Evolutionary conservation across 2,329 filamentous ascomycete genomes (phyloP), one percentile per base, ranked within the genome.

Genomic region (Phoma herbarum): DNA sequence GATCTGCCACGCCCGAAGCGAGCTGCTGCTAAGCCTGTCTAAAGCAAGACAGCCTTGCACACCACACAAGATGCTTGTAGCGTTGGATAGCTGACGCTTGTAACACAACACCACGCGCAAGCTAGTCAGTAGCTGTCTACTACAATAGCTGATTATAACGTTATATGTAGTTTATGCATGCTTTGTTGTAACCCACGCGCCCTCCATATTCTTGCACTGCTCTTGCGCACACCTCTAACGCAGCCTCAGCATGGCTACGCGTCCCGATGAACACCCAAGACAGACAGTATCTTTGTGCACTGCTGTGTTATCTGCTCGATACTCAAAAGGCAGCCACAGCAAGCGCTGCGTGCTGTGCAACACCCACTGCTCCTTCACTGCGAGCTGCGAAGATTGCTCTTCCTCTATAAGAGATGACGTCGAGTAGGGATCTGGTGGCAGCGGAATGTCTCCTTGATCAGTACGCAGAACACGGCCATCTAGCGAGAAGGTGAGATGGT

Each of bases 381-480:
- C 28, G 42, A 54, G n/a, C 25, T 29, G 28, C 42, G 31, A 53
- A 14, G 42, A 23, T 35, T 54, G 48, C 23, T 29, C 25, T 22
- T 25, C 31, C 33, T 52, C 39, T 4, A 6, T 31, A 26, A 39
- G 48, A 35, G 48, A 42, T 42, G 35, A 52, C 35, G 33, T 41
- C 10, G 10, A 22, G 20, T 41, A 25, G 25, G 26, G 23, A 31
- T 23, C 25, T 47, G 5, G 47, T 33, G 39, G 50, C 43, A 50
- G 26, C 18, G 25, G 25, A 23, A 23, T 43, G 16, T 26, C 41
- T n/a, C 22, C 23, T 6, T 43, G 26, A 48, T 37, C 33, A 37
- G 55, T 23, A 51, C 45, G 14, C 33, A 41, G 37, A 41, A 41
- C 45, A 25, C 57, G 25, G 46, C 54, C 41, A 46, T 57, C 54